phyloP scores from a whole-genome alignment of 495 filamentous ascomycete species.

The Penicillium nucicola region DNA sequence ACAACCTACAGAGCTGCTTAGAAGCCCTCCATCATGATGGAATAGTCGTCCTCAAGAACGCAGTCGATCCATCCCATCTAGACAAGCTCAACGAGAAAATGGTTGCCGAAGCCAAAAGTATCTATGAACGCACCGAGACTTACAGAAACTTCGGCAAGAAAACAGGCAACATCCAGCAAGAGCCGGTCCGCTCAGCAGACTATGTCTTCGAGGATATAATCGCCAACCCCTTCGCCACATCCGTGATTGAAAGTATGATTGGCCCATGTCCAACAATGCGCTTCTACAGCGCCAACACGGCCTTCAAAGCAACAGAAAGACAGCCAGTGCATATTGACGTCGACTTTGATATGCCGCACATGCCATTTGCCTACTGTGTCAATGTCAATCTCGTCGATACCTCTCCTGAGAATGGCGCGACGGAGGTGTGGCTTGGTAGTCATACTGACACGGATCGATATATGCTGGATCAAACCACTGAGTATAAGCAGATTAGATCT shows the following conservation, averaged over 20 bases:
- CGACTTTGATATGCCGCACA: slow-evolving; percentile 48
- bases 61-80: slow-evolving; percentile 38
- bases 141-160: slow-evolving; percentile 50
- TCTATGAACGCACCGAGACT: slow-evolving; percentile 37
- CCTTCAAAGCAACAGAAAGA: slow-evolving; percentile 34
- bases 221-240: slow-evolving; percentile 46
- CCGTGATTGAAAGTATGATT: slow-evolving; percentile 46
- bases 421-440: slow-evolving; percentile 44
- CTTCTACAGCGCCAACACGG: slow-evolving; percentile 53
- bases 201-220: slow-evolving; percentile 43
- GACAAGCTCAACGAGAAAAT: slow-evolving; percentile 50
- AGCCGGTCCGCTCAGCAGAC: slow-evolving; percentile 38
- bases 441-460: slow-evolving; percentile 27
- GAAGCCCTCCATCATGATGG: slow-evolving; percentile 50
- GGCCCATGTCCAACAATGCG: slow-evolving; percentile 46
- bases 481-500: slow-evolving; percentile 17
- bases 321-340: slow-evolving; percentile 57
- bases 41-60: slow-evolving; percentile 49
- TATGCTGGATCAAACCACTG: slow-evolving; percentile 18
- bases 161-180: slow-evolving; percentile 54
- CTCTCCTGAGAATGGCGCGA: slow-evolving; percentile 34
- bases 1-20: slow-evolving; percentile 48
- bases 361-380: slow-evolving; percentile 18
- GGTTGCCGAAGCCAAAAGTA: slow-evolving; percentile 44
- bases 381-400: slow-evolving; percentile 24